These are phyloP conservation scores for Cystobasidium ongulense DNA, from an alignment of 768 basidiomycete genomes.

Conservation along the genomic window DNA sequence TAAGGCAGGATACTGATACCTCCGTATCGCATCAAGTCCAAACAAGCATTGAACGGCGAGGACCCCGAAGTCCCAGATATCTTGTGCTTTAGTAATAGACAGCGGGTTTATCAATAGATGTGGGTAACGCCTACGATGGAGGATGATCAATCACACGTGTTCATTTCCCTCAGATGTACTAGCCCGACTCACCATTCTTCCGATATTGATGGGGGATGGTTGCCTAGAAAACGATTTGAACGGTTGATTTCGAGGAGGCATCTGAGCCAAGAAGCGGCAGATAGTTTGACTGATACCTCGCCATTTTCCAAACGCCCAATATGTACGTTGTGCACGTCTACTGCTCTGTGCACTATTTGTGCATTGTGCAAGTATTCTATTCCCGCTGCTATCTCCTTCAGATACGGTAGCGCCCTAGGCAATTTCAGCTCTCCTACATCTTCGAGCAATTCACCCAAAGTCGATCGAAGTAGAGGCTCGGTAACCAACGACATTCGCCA, in stretches of 20 bases:
- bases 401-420: neutral
- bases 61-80: conserved; percentile 40
- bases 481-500: conserved; percentile 11
- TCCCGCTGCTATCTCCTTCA: neutral
- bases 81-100: conserved; percentile 36
- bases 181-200: conserved; percentile 22
- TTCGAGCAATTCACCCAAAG: conserved; percentile 1
- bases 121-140: conserved; percentile 33
- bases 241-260: conserved; percentile 33
- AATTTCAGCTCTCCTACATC: conserved; percentile 26
- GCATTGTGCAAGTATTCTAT: conserved; percentile 3
- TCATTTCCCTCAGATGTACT: neutral
- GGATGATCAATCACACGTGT: neutral
- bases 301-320: conserved; percentile 1
- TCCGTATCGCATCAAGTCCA: conserved; percentile 32
- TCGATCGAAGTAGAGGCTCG: conserved; percentile 16
- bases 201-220: neutral
- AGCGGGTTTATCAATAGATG: conserved; percentile 37
- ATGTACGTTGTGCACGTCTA: neutral
- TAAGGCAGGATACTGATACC: conserved; percentile 31
- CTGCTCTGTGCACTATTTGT: neutral
- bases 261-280: conserved; percentile 10
- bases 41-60: conserved; percentile 28
- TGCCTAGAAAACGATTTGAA: conserved; percentile 6
- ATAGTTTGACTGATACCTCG: conserved; percentile 15